A percentile compares a stretch with the other conserved stretches of the same genome.
Conservation (phyloP, 78 protist genomes). For the Polysphondylium violaceum region DNA sequence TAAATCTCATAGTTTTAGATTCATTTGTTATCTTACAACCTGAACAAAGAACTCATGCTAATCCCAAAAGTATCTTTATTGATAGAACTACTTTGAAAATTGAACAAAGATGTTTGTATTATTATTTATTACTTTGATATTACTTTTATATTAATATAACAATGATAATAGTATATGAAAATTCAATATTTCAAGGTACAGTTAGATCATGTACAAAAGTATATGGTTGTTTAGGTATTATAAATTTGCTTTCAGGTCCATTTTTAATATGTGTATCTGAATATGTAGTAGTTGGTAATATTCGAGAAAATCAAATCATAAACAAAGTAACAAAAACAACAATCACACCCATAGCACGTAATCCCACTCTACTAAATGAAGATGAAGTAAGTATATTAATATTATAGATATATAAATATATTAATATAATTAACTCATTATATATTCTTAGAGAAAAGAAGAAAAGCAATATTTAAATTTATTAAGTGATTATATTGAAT, state of each 20-base stretch:
- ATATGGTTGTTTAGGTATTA: constrained; percentile 70
- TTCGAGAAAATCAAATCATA: constrained; percentile 32
- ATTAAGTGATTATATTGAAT: constrained; percentile 55
- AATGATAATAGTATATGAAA: constrained; percentile 9
- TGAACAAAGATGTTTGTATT: constrained; percentile 30
- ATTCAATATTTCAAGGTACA: constrained; percentile 39
- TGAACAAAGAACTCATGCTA: not conserved
- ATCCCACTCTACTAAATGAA: constrained; percentile 45
- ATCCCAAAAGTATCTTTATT: constrained; percentile 52
- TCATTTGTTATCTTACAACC: constrained; percentile 62
- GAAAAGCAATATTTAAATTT: constrained; percentile 64
- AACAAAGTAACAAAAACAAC: constrained; percentile 41
- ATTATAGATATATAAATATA: not conserved
- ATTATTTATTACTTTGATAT: not conserved
- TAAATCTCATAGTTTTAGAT: constrained; percentile 55
- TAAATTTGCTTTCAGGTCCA: constrained; percentile 62
- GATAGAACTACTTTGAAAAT: constrained; percentile 67
- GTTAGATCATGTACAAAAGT: constrained; percentile 36
- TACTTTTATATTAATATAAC: not conserved
- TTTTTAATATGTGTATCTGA: constrained; percentile 49
- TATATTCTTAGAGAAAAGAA: constrained; percentile 46
- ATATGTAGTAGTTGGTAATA: constrained; percentile 27
- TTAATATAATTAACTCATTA: not conserved
- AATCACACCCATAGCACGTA: constrained; percentile 21
- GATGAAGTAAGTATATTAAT: constrained; percentile 36